Percentiles rank a stretch among this genome's conserved stretches.
Conservation (phyloP, 495 filamentous ascomycete species). For the Corynascus novoguineensis region DNA sequence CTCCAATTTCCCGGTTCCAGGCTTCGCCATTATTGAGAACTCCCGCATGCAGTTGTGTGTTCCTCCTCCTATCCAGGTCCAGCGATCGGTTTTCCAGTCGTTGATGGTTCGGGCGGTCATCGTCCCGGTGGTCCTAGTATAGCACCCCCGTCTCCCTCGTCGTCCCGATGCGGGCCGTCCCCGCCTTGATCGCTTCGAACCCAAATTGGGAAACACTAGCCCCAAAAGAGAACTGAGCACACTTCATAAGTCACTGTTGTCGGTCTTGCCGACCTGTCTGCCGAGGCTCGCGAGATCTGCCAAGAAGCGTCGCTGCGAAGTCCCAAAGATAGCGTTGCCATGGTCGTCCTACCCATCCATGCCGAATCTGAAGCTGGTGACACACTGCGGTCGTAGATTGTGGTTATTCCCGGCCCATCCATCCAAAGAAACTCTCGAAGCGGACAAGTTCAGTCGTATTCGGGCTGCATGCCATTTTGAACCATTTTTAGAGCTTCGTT, state of each 20-base stretch:
- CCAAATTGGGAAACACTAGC: no score
- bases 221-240: no score
- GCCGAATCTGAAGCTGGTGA: not conserved
- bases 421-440: not conserved
- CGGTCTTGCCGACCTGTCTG: not conserved
- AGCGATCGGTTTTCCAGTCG: not conserved
- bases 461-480: not conserved
- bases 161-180: not conserved
- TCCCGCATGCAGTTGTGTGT: not conserved
- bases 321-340: not conserved
- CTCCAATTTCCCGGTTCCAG: not conserved
- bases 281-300: not conserved
- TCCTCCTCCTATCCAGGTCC: not conserved
- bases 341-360: not conserved
- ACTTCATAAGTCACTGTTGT: not conserved
- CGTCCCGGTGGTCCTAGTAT: not conserved
- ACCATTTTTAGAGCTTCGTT: not conserved
- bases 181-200: not conserved
- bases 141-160: not conserved
- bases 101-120: not conserved
- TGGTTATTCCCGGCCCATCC: not conserved
- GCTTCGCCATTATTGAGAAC: not conserved
- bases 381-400: no score
- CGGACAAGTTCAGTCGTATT: slow-evolving; percentile 1
- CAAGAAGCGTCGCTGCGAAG: not conserved